Evolutionary conservation across 1,139 yeast species (phyloP).

Genomic region (Kodamaea sp.): DNA sequence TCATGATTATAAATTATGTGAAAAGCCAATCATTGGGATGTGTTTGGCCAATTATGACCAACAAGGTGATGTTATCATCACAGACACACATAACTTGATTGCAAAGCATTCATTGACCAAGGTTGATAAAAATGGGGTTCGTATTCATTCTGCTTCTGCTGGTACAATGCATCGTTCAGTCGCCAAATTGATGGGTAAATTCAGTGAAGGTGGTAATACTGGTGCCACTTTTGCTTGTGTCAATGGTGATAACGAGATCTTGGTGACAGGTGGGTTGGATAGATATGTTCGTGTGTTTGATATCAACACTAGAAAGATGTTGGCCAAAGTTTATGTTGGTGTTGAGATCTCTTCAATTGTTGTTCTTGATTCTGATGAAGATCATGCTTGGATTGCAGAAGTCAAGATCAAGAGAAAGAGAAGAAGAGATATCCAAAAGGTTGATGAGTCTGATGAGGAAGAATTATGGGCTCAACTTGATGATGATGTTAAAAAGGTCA

Average conservation of each 20-base stretch:
- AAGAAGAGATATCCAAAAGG: conserved; percentile 22
- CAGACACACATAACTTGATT: conserved; percentile 56
- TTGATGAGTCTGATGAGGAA: conserved; percentile 33
- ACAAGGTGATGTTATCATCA: conserved; percentile 42
- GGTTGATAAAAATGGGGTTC: conserved; percentile 35
- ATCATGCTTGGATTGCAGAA: conserved; percentile 11
- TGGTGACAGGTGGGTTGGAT: conserved; percentile 76
- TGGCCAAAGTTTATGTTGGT: conserved; percentile 74
- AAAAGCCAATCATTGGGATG: conserved; percentile 44
- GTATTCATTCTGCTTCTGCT: conserved; percentile 43
- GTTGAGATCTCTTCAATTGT: conserved; percentile 62
- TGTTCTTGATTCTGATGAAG: conserved; percentile 39
- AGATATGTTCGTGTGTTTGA: conserved; percentile 80
- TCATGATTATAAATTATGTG: conserved; percentile 44
- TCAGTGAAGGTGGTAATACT: conserved; percentile 42
- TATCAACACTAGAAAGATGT: conserved; percentile 49
- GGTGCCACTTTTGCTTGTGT: conserved; percentile 38
- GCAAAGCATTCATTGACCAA: conserved; percentile 48
- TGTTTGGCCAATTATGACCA: conserved; percentile 27
- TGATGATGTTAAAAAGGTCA: conserved; percentile 22
- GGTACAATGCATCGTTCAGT: conserved; percentile 39
- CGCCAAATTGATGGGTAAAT: conserved; percentile 41
- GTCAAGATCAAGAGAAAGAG: conserved; percentile 13
- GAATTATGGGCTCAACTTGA: conserved; percentile 38
- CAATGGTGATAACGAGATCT: conserved; percentile 26